Evolutionary conservation across 305 asterid genomes (phyloP).

Genomic region (Ajuga reptans): DNA sequence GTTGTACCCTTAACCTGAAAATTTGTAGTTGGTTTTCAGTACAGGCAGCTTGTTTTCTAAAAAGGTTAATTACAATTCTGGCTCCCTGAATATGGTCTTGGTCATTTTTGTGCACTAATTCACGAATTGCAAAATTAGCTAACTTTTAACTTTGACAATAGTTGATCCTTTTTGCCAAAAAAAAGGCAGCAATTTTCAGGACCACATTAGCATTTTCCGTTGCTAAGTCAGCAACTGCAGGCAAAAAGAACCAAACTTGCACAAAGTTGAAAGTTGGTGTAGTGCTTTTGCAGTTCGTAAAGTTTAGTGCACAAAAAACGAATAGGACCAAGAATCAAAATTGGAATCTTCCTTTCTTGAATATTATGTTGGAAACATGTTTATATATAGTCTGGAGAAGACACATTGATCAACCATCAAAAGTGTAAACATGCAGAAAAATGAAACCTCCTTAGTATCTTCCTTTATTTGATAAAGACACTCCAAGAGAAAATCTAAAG

Average conservation of each 20-base stretch:
- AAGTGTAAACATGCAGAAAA: not conserved
- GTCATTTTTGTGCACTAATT: not conserved
- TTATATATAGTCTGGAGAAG: no score
- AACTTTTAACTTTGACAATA: no score
- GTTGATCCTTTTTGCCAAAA: not conserved
- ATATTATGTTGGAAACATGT: not conserved
- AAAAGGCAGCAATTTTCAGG: not conserved
- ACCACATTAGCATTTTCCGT: not conserved
- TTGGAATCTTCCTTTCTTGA: no score
- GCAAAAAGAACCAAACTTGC: not conserved
- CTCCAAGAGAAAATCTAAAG: not conserved
- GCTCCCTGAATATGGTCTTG: not conserved
- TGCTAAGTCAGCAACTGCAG: not conserved
- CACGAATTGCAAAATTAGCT: not conserved
- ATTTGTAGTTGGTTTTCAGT: not conserved
- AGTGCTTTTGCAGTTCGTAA: not conserved
- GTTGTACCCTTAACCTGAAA: conserved; percentile 80
- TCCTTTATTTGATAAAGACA: not conserved
- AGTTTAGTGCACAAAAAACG: not conserved
- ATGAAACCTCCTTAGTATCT: not conserved
- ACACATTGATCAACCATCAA: no score
- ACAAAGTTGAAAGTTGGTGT: not conserved
- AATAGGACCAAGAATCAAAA: not conserved
- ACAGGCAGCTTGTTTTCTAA: not conserved
- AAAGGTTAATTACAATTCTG: not conserved